These are phyloP conservation scores for Chionographis japonica DNA, from an alignment of 106 monocot genomes.

Conservation along the genomic window DNA sequence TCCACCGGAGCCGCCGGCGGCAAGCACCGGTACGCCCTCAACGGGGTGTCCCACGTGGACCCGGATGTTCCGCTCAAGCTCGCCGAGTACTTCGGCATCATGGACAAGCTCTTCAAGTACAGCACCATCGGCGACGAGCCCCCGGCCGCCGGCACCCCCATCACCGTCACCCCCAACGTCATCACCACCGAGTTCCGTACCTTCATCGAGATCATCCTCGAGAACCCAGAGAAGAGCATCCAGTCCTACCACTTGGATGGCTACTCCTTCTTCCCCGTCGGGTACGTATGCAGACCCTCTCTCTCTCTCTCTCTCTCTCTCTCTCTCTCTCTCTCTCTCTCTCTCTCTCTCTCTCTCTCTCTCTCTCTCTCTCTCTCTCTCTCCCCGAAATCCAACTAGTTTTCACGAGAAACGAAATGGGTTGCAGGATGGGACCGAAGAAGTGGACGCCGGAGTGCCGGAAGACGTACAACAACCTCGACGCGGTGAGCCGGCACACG, in stretches of 20 bases:
- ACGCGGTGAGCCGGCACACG: constrained; percentile 36
- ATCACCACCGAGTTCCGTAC: constrained; percentile 31
- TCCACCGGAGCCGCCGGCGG: constrained; percentile 13
- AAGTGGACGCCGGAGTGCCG: constrained; percentile 29
- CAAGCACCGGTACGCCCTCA: constrained; percentile 42
- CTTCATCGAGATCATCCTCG: constrained; percentile 52
- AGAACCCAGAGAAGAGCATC: constrained; percentile 49
- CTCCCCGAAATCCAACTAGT: too few relatives aligned
- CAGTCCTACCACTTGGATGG: constrained; percentile 49
- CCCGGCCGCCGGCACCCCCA: not conserved
- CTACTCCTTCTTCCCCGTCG: constrained; percentile 19
- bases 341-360: too few relatives aligned
- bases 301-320: too few relatives aligned
- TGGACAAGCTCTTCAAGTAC: constrained; percentile 25
- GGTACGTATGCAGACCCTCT: not conserved
- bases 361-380: too few relatives aligned
- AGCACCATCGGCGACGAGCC: constrained; percentile 26
- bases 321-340: too few relatives aligned
- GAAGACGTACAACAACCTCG: constrained; percentile 35
- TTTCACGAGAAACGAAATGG: too few relatives aligned
- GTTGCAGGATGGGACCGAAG: constrained; percentile 36
- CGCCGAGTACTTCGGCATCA: constrained; percentile 36
- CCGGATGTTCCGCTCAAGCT: constrained; percentile 35
- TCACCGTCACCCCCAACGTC: constrained; percentile 28
- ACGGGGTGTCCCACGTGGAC: constrained; percentile 32